These are phyloP conservation scores for Boletus subparvulus DNA, from an alignment of 768 basidiomycete species.

Conservation along the genomic window DNA sequence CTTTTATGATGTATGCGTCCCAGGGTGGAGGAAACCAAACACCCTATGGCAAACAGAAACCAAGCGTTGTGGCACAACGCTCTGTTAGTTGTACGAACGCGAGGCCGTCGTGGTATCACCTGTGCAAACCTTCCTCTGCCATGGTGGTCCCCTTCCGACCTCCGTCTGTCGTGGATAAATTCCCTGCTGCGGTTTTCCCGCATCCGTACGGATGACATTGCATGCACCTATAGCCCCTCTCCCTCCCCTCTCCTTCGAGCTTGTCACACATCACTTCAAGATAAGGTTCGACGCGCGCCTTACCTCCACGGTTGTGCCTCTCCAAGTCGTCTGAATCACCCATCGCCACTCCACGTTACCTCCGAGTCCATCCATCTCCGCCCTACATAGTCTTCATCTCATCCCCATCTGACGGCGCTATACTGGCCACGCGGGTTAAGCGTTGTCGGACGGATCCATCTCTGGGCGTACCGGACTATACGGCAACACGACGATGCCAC, in stretches of 20 bases:
- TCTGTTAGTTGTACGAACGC: too few species aligned
- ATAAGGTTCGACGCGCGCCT: not conserved
- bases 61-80: too few species aligned
- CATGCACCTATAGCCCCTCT: not conserved
- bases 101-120: too few species aligned
- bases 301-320: not conserved
- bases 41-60: too few species aligned
- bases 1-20: too few species aligned
- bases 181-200: not conserved
- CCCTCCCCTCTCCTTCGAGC: too few species aligned
- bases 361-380: not conserved
- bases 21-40: too few species aligned
- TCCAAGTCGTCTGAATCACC: not conserved
- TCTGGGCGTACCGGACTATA: not conserved
- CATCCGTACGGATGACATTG: not conserved
- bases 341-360: slow-evolving; percentile 2
- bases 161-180: not conserved
- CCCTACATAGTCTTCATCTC: not conserved
- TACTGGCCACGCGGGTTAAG: not conserved
- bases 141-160: too few species aligned
- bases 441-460: slow-evolving; percentile 1
- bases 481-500: not conserved
- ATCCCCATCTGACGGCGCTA: not conserved
- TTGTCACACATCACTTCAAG: not conserved
- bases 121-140: too few species aligned